A percentile compares a stretch with the other conserved stretches of the same genome.
Evolutionary conservation across 1,284 basidiomycete species (phyloP).

Genomic region (Xerocomus cyaneibrunnescens): DNA sequence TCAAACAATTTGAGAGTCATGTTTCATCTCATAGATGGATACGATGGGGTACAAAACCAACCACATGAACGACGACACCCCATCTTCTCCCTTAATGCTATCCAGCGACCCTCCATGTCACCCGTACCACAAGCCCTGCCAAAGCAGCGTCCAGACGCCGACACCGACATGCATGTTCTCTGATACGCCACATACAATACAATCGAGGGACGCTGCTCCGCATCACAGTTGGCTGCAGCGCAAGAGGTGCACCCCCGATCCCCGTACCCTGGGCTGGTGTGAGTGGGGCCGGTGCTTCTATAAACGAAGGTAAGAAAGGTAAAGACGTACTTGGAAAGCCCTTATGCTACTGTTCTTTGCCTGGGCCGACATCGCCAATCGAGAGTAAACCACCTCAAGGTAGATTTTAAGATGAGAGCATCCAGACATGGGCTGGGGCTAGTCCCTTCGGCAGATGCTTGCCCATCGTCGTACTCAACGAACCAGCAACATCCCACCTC

Average conservation of each 20-base stretch:
- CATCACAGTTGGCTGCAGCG: slow-evolving; percentile 18
- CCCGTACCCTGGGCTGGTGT: slow-evolving; percentile 22
- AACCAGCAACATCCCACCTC: too few relatives aligned
- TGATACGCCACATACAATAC: slow-evolving; percentile 20
- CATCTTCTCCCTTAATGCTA: slow-evolving; percentile 2
- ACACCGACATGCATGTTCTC: slow-evolving; percentile 8
- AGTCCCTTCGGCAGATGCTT: too few relatives aligned
- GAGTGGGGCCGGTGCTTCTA: slow-evolving; percentile 23
- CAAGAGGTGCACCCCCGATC: slow-evolving; percentile 31
- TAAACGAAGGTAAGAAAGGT: not conserved
- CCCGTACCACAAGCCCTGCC: slow-evolving; percentile 17
- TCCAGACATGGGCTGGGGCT: too few relatives aligned
- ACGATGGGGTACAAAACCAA: not conserved
- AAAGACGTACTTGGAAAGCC: slow-evolving; percentile 27
- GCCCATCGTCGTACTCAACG: too few relatives aligned
- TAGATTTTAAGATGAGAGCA: too few relatives aligned
- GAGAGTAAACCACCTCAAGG: too few relatives aligned
- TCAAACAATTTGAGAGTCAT: not conserved
- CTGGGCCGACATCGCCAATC: too few relatives aligned
- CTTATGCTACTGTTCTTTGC: slow-evolving; percentile 16
- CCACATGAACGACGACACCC: not conserved
- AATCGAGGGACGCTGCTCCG: slow-evolving; percentile 2
- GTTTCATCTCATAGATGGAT: too few relatives aligned
- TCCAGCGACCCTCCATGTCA: slow-evolving; percentile 16
- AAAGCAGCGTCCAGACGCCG: slow-evolving; percentile 16